Percentiles rank a stretch among this genome's conserved stretches.
These are phyloP conservation scores for Kodamaea sagamina DNA, from an alignment of 805 yeast genomes.

Conservation along the genomic window DNA sequence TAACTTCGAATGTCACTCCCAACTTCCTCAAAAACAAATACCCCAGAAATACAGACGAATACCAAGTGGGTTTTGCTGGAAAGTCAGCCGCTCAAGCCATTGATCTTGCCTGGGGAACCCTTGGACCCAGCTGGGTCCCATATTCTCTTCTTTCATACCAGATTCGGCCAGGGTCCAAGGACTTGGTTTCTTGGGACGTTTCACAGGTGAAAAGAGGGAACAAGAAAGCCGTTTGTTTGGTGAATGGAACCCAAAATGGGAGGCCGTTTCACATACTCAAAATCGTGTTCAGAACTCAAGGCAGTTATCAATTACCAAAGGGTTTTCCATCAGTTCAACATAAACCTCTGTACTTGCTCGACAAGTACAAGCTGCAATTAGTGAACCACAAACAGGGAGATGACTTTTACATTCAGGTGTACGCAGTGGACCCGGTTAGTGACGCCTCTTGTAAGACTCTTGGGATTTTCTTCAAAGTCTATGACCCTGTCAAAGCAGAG, in stretches of 20 bases:
- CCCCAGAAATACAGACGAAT: slow-evolving; percentile 13
- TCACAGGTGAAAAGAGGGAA: slow-evolving; percentile 24
- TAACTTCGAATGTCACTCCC: too few relatives aligned
- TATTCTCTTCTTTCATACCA: slow-evolving; percentile 29
- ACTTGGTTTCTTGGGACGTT: slow-evolving; percentile 28
- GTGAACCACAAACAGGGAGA: slow-evolving; percentile 23
- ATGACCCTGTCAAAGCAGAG: slow-evolving; percentile 29
- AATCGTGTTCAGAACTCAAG: slow-evolving; percentile 25
- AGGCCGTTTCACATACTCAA: too few relatives aligned
- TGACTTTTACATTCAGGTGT: slow-evolving; percentile 28
- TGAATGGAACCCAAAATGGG: slow-evolving; percentile 24
- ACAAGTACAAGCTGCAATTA: slow-evolving; percentile 15
- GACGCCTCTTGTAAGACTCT: slow-evolving; percentile 16
- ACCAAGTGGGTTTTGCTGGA: slow-evolving; percentile 32
- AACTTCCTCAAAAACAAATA: too few relatives aligned
- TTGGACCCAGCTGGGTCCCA: slow-evolving; percentile 24
- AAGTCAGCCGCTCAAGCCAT: slow-evolving; percentile 29
- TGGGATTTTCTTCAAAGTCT: slow-evolving; percentile 33
- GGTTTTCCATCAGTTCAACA: slow-evolving; percentile 10
- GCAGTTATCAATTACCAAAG: not conserved
- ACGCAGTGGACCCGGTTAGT: slow-evolving; percentile 22
- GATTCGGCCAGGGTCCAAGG: slow-evolving; percentile 22
- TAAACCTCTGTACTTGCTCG: slow-evolving; percentile 12
- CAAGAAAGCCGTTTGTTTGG: slow-evolving; percentile 26
- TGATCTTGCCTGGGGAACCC: slow-evolving; percentile 30